Percentiles rank a stretch among this genome's conserved stretches.
phyloP scores from a whole-genome alignment of 176 grass and related monocot species.

The Tillandsia leiboldiana region DNA sequence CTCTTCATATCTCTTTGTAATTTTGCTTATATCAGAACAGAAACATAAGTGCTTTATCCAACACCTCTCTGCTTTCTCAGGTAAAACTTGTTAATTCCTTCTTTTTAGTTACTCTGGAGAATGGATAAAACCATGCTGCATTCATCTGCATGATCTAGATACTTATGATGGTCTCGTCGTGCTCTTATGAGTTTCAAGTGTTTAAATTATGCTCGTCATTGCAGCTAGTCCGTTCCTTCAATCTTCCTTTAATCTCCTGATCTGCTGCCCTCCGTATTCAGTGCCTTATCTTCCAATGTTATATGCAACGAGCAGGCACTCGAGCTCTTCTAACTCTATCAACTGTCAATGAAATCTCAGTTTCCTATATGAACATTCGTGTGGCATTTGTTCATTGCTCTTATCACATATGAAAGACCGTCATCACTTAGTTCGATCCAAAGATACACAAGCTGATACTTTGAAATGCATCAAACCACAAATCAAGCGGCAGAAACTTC shows the following conservation, averaged over 20 bases:
- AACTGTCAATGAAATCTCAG: not conserved
- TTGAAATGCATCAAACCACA: too few species aligned
- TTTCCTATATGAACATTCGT: not conserved
- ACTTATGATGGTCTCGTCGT: not conserved
- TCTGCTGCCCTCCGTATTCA: not conserved
- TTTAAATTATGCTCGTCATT: not conserved
- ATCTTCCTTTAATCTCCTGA: not conserved
- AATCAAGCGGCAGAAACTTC: constrained; percentile 32
- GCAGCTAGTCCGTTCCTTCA: not conserved
- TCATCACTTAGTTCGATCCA: too few species aligned
- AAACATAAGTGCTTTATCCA: too few species aligned
- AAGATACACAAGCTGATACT: too few species aligned
- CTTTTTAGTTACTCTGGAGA: not conserved
- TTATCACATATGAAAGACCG: too few species aligned
- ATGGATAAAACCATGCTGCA: not conserved
- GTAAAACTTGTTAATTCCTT: too few species aligned
- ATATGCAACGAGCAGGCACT: not conserved
- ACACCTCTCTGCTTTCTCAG: too few species aligned
- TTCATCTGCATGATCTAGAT: not conserved
- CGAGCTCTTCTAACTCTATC: not conserved
- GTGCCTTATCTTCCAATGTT: not conserved
- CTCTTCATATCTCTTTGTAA: too few species aligned
- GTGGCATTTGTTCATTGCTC: too few species aligned
- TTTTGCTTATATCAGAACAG: too few species aligned
- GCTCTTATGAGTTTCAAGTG: not conserved